Evolutionary conservation across 371 early-diverging fungal genomes (phyloP).

Genomic region (Aphelidium insulamus): DNA sequence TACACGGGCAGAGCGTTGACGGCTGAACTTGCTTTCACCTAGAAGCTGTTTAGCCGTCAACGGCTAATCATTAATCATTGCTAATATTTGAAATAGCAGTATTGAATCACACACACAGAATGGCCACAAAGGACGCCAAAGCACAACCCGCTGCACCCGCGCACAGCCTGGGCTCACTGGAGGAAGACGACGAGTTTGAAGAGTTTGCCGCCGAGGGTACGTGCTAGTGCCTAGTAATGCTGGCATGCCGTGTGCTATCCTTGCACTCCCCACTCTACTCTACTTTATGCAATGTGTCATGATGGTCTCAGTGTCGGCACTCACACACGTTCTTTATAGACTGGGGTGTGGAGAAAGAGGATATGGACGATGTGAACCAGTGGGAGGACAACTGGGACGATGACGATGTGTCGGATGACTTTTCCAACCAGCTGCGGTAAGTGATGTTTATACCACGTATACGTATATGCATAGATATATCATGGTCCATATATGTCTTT

Average conservation of each 20-base stretch:
- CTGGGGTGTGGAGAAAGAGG: slow-evolving; percentile 59
- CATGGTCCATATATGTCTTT: background rate
- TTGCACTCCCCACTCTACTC: background rate
- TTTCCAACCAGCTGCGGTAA: slow-evolving; percentile 60
- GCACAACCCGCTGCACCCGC: too few relatives aligned
- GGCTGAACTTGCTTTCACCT: too few relatives aligned
- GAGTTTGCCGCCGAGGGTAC: slow-evolving; percentile 69
- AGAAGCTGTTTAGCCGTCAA: too few relatives aligned
- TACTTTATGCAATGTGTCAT: background rate
- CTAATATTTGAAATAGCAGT: too few relatives aligned
- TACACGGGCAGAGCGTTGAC: too few relatives aligned
- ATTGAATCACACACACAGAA: too few relatives aligned
- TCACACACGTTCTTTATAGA: slow-evolving; percentile 19
- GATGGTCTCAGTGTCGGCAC: background rate
- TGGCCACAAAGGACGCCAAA: too few relatives aligned
- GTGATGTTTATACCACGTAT: background rate
- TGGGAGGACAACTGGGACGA: slow-evolving; percentile 89
- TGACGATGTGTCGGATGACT: slow-evolving; percentile 72
- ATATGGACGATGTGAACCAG: slow-evolving; percentile 40
- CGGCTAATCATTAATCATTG: too few relatives aligned
- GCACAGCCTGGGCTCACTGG: slow-evolving; percentile 43
- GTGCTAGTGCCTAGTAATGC: background rate
- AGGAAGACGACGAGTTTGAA: slow-evolving; percentile 83
- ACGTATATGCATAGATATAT: background rate
- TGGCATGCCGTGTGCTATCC: background rate